Evolutionary conservation across 164 flowering plant genomes (phyloP).

Genomic region (Piper longum): DNA sequence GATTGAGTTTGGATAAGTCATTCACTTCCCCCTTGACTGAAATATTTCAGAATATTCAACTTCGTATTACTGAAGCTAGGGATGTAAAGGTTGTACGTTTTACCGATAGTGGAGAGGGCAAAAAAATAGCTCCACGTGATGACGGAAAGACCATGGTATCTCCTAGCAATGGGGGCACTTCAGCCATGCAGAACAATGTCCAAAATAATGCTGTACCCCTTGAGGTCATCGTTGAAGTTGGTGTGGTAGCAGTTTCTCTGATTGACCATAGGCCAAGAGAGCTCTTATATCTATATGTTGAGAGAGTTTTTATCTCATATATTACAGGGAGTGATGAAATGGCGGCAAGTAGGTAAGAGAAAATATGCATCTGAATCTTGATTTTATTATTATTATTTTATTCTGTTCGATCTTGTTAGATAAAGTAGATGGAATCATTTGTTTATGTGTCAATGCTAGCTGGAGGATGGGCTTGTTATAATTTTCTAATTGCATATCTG

Average conservation of each 20-base stretch:
- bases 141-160: conserved; percentile 13
- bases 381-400: not conserved
- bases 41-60: conserved; percentile 22
- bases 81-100: conserved; percentile 54
- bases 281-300: conserved; percentile 65
- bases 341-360: conserved; percentile 59
- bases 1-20: conserved; percentile 38
- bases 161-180: conserved; percentile 28
- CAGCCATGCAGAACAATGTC: conserved; percentile 18
- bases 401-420: not conserved
- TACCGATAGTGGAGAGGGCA: conserved; percentile 17
- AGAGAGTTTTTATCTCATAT: conserved; percentile 71
- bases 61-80: conserved; percentile 50
- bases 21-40: conserved; percentile 22
- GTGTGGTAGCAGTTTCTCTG: conserved; percentile 72
- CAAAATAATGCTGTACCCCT: conserved; percentile 37
- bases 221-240: conserved; percentile 71
- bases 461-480: too few species aligned
- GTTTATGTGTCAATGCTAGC: too few species aligned
- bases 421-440: too few species aligned
- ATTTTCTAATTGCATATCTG: too few species aligned
- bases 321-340: conserved; percentile 85
- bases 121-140: conserved; percentile 17
- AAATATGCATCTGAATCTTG: not conserved
- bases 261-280: conserved; percentile 88